Conservation (phyloP, 2,329 filamentous ascomycete species). For the Sporothrix globosa region DNA sequence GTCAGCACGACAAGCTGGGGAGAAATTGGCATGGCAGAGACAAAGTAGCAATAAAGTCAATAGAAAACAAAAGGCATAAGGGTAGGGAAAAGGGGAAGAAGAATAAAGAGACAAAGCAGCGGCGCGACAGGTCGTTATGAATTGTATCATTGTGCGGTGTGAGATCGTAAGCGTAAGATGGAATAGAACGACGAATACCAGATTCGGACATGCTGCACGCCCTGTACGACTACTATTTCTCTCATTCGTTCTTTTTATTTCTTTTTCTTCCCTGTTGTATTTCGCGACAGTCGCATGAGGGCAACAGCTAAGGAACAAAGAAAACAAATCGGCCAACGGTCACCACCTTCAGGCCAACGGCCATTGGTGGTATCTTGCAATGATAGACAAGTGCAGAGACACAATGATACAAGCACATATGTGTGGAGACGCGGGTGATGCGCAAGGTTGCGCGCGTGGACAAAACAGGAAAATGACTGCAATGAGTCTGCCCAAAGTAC, state of each 20-base stretch:
- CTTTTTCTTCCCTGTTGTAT: background rate
- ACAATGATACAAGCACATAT: background rate
- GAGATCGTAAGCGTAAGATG: background rate
- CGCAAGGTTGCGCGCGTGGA: background rate
- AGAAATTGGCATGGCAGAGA: background rate
- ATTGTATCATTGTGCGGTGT: slow-evolving; percentile 2
- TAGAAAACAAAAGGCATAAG: background rate
- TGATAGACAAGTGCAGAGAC: background rate
- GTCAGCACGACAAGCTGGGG: background rate
- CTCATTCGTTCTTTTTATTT: background rate
- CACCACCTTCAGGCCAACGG: background rate
- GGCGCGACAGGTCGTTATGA: background rate
- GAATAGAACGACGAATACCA: background rate
- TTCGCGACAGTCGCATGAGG: background rate
- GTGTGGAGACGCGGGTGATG: slow-evolving; percentile 13
- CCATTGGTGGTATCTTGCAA: background rate
- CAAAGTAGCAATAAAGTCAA: background rate
- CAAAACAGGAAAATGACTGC: background rate
- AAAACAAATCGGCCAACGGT: slow-evolving; percentile 5
- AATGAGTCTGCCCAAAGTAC: background rate
- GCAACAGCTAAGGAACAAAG: background rate
- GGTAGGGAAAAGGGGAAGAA: background rate
- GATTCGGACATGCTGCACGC: too few species aligned
- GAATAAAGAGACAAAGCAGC: background rate
- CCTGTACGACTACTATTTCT: background rate